Evolutionary conservation across 73 alveolate species (phyloP).

Genomic region (Uronychia setigera): DNA sequence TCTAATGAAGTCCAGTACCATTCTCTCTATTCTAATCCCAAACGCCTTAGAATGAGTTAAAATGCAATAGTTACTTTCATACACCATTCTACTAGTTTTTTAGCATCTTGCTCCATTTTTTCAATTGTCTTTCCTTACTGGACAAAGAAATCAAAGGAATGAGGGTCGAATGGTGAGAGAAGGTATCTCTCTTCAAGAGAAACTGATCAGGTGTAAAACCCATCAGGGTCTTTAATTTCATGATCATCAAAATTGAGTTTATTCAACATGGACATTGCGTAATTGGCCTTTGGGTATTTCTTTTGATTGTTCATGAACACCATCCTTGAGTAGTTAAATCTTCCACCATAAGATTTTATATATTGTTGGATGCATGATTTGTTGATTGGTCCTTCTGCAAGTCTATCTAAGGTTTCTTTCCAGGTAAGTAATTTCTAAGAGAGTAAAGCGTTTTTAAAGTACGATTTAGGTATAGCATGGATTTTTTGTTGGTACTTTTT

Average conservation of each 20-base stretch:
- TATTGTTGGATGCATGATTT: not conserved
- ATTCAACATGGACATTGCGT: not conserved
- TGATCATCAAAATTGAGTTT: not conserved
- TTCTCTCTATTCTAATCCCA: not conserved
- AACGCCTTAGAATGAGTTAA: not conserved
- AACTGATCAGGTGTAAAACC: not conserved
- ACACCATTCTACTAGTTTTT: not conserved
- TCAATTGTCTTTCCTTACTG: not conserved
- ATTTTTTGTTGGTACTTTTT: not conserved
- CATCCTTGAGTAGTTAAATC: not conserved
- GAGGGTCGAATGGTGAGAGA: not conserved
- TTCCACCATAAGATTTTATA: not conserved
- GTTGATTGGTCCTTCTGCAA: not conserved
- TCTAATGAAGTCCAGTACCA: not conserved
- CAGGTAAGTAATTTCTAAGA: not conserved
- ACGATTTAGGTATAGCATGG: not conserved
- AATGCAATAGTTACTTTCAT: too few species aligned
- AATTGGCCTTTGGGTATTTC: conserved; percentile 1
- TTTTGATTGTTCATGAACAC: not conserved
- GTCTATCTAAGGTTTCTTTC: not conserved
- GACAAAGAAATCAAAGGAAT: not conserved
- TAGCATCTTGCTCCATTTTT: not conserved
- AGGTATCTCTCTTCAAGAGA: not conserved
- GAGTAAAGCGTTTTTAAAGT: too few species aligned
- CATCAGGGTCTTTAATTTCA: not conserved